Percentiles rank a stretch among this genome's conserved stretches.
Conservation (phyloP, 768 basidiomycete species). For the Porpolomopsis calyptriformis region DNA sequence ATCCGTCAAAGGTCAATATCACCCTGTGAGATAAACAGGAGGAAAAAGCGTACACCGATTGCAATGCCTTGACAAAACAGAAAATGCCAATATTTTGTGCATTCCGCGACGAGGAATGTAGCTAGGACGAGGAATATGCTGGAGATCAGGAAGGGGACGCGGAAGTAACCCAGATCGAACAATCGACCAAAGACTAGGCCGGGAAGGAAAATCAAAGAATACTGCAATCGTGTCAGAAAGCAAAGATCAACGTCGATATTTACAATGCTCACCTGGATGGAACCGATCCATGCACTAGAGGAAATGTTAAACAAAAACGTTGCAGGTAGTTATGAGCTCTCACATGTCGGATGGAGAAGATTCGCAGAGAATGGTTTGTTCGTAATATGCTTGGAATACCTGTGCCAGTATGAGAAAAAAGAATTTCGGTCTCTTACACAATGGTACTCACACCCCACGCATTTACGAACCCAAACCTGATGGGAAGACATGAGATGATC, state of each 20-base stretch:
- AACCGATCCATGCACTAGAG: slow-evolving; percentile 25
- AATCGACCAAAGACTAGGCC: slow-evolving; percentile 44
- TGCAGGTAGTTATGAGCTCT: slow-evolving; percentile 4
- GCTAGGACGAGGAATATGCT: slow-evolving; percentile 36
- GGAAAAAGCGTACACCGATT: slow-evolving; percentile 32
- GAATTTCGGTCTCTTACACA: background rate
- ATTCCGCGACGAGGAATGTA: slow-evolving; percentile 47
- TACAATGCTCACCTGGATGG: slow-evolving; percentile 14
- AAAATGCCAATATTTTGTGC: slow-evolving; percentile 56
- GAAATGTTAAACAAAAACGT: background rate
- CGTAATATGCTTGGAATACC: slow-evolving; percentile 55
- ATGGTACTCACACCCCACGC: slow-evolving; percentile 41
- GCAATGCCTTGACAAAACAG: slow-evolving; percentile 54
- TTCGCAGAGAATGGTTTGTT: slow-evolving; percentile 31
- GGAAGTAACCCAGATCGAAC: slow-evolving; percentile 53
- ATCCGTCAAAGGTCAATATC: background rate
- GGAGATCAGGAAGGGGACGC: slow-evolving; percentile 32
- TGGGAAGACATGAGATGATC: background rate
- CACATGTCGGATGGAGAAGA: slow-evolving; percentile 47
- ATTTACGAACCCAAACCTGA: slow-evolving; percentile 44
- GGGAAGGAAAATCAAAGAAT: slow-evolving; percentile 39
- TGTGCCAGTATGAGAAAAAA: slow-evolving; percentile 12
- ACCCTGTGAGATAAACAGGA: background rate
- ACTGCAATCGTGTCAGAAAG: slow-evolving; percentile 20
- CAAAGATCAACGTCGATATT: background rate